These are phyloP conservation scores for Chrysanthemum lavandulifolium DNA, from an alignment of 129 eudicot genomes.

Conservation along the genomic window DNA sequence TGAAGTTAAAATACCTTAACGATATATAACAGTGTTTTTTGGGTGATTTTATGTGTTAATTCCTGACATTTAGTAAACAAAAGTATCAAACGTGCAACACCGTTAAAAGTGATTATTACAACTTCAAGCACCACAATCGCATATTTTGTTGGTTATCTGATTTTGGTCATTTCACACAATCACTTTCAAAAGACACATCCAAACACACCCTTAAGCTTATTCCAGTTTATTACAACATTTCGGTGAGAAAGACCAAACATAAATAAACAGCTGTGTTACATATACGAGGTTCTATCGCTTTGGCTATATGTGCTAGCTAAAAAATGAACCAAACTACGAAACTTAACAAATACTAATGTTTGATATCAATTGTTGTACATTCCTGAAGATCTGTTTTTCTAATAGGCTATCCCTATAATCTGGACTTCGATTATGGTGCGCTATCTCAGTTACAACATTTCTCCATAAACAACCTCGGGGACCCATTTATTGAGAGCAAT, in stretches of 20 bases:
- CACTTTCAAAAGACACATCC: constrained; percentile 7
- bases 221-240: neutral
- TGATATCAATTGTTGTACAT: neutral
- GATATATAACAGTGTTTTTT: neutral
- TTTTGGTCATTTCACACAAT: neutral
- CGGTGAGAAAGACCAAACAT: too few species aligned
- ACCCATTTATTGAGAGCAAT: constrained; percentile 97
- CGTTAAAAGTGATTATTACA: too few species aligned
- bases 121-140: too few species aligned
- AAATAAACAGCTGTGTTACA: neutral
- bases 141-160: too few species aligned
- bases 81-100: too few species aligned
- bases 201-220: neutral
- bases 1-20: neutral
- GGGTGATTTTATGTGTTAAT: too few species aligned
- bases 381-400: neutral
- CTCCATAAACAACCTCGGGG: constrained; percentile 94
- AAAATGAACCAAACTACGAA: neutral
- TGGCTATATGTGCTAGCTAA: neutral
- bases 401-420: constrained; percentile 89
- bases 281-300: neutral
- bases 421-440: constrained; percentile 98
- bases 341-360: neutral
- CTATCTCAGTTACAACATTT: constrained; percentile 89
- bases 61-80: too few species aligned